Evolutionary conservation across 176 grass and related monocot genomes (phyloP).

Genomic region (Dactylis glomerata): DNA sequence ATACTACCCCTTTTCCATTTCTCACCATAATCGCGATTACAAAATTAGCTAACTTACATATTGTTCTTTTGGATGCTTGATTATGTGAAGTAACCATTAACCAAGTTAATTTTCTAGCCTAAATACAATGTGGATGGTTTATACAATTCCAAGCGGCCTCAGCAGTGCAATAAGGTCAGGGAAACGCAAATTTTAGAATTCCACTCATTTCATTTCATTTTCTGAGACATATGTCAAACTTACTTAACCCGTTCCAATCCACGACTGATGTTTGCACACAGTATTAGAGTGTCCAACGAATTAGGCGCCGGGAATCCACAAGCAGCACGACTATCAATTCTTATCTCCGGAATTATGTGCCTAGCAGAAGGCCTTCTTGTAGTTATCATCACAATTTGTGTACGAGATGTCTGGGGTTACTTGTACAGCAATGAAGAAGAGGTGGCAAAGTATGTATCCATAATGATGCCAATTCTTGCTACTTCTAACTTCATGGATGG

Average conservation of each 20-base stretch:
- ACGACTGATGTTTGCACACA: slow-evolving; percentile 28
- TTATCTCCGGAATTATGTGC: slow-evolving; percentile 57
- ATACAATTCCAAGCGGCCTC: slow-evolving; percentile 95
- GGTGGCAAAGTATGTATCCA: slow-evolving; percentile 64
- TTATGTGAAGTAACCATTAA: slow-evolving; percentile 12
- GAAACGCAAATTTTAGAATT: background rate
- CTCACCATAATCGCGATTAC: background rate
- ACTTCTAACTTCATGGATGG: slow-evolving; percentile 93
- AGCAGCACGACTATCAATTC: slow-evolving; percentile 52
- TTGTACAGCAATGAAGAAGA: slow-evolving; percentile 74
- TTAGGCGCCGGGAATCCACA: slow-evolving; percentile 67
- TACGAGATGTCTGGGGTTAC: slow-evolving; percentile 68
- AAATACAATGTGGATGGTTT: slow-evolving; percentile 97
- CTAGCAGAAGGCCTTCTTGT: slow-evolving; percentile 62
- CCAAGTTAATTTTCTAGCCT: slow-evolving; percentile 44
- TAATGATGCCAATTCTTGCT: slow-evolving; percentile 89
- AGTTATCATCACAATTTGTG: slow-evolving; percentile 53
- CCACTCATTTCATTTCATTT: background rate
- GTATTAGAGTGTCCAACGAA: slow-evolving; percentile 96
- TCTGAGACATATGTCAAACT: background rate
- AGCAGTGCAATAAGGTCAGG: slow-evolving; percentile 75
- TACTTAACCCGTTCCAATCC: background rate
- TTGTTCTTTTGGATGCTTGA: background rate
- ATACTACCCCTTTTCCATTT: slow-evolving; percentile 16
- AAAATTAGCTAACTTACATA: background rate